Evolutionary conservation across 805 yeast genomes (phyloP).

Genomic region (Clavispora santaluciae): DNA sequence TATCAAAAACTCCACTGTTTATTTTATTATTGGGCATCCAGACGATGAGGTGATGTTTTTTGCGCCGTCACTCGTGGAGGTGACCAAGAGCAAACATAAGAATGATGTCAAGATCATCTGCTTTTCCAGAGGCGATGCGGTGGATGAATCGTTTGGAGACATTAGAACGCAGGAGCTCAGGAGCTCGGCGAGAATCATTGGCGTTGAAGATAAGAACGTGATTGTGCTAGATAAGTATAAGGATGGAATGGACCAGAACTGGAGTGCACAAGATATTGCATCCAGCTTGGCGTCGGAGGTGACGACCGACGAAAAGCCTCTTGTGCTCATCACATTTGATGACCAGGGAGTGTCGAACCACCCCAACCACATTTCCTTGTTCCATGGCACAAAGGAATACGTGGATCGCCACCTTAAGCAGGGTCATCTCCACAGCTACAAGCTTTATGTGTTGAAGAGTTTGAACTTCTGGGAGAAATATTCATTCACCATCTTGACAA

Average conservation of each 20-base stretch:
- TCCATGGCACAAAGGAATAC: constrained; percentile 43
- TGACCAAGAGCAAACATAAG: constrained; percentile 40
- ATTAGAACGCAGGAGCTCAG: constrained; percentile 57
- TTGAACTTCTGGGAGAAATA: constrained; percentile 45
- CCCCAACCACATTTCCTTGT: constrained; percentile 74
- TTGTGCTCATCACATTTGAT: constrained; percentile 72
- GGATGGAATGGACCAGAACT: constrained; percentile 65
- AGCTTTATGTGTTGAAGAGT: constrained; percentile 30
- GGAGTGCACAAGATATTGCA: constrained; percentile 52
- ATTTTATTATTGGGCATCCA: constrained; percentile 83
- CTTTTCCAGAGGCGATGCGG: constrained; percentile 66
- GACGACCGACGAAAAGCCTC: constrained; percentile 13
- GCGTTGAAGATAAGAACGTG: constrained; percentile 40
- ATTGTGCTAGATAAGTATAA: constrained; percentile 39
- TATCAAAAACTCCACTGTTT: constrained; percentile 34
- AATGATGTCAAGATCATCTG: constrained; percentile 60
- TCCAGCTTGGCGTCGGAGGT: constrained; percentile 29
- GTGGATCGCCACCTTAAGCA: constrained; percentile 13
- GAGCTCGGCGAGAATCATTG: constrained; percentile 51
- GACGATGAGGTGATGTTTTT: constrained; percentile 99
- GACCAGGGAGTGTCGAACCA: constrained; percentile 77
- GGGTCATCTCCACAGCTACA: constrained; percentile 3
- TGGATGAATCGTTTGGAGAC: constrained; percentile 64
- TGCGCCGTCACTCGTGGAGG: constrained; percentile 65
- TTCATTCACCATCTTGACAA: constrained; percentile 42